phyloP scores from a whole-genome alignment of 441 rosid species.

The Macaranga tanarius region DNA sequence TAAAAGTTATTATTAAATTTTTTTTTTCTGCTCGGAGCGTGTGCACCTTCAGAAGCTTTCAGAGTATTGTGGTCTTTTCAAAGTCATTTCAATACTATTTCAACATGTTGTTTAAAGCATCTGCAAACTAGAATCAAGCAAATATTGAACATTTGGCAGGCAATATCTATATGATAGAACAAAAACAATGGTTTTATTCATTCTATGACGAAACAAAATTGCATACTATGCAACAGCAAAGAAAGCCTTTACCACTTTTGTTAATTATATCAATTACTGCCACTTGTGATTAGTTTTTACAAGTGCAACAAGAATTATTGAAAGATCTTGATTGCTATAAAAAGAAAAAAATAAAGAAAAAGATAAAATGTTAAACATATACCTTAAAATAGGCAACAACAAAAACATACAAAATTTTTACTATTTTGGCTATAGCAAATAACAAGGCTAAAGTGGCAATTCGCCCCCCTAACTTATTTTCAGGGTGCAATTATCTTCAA shows the following conservation, averaged over 20 bases:
- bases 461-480: too few relatives aligned
- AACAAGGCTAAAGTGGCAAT: too few relatives aligned
- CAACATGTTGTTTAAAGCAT: slow-evolving; percentile 96
- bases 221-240: slow-evolving; percentile 19
- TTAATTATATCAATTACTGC: slow-evolving; percentile 79
- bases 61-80: slow-evolving; percentile 90
- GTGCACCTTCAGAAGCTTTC: slow-evolving; percentile 93
- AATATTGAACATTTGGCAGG: slow-evolving; percentile 37
- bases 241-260: slow-evolving; percentile 72
- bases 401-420: background rate
- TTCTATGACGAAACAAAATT: slow-evolving; percentile 12
- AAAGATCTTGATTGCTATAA: slow-evolving; percentile 95
- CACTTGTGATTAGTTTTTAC: slow-evolving; percentile 81
- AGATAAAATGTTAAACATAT: slow-evolving; percentile 15
- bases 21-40: background rate
- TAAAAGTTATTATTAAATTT: too few relatives aligned
- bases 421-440: too few relatives aligned
- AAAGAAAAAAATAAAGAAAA: background rate
- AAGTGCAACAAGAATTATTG: slow-evolving; percentile 97
- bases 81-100: slow-evolving; percentile 88
- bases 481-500: too few relatives aligned
- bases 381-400: background rate
- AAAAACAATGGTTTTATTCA: slow-evolving; percentile 4
- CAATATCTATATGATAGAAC: slow-evolving; percentile 15
- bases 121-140: too few relatives aligned